phyloP scores from a whole-genome alignment of 169 alveolate species.

The Amoebophrya sp. region DNA sequence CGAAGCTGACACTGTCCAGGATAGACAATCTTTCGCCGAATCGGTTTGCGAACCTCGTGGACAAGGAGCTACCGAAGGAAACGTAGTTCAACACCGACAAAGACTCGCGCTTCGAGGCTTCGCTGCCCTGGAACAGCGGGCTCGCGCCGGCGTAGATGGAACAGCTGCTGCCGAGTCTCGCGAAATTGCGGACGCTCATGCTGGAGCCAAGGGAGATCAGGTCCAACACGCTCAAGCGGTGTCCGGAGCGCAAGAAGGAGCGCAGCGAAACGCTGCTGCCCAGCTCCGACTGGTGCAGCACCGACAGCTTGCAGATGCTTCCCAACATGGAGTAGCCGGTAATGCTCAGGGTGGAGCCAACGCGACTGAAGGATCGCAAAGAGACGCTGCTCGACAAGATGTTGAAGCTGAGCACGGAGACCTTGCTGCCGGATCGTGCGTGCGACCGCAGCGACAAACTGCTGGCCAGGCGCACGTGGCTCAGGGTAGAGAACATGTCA shows the following conservation, averaged over 20 bases:
- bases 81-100: not conserved
- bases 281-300: not conserved
- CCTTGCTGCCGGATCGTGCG: not conserved
- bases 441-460: not conserved
- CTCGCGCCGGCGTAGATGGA: no score
- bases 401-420: not conserved
- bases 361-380: constrained; percentile 6
- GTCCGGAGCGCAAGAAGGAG: not conserved
- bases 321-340: not conserved
- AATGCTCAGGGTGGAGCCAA: not conserved
- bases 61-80: not conserved
- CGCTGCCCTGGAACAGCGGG: no score
- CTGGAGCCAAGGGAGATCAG: not conserved
- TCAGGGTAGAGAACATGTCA: not conserved
- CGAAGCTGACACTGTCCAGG: not conserved
- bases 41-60: no score
- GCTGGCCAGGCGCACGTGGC: not conserved
- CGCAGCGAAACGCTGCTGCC: constrained; percentile 23
- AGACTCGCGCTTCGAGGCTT: no score
- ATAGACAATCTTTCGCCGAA: no score
- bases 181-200: not conserved
- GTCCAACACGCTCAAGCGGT: not conserved
- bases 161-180: not conserved
- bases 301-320: not conserved
- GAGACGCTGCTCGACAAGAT: constrained; percentile 1